These are phyloP conservation scores for Microbotryomycetes sp. DNA, from an alignment of 1,284 basidiomycete species.

Conservation along the genomic window DNA sequence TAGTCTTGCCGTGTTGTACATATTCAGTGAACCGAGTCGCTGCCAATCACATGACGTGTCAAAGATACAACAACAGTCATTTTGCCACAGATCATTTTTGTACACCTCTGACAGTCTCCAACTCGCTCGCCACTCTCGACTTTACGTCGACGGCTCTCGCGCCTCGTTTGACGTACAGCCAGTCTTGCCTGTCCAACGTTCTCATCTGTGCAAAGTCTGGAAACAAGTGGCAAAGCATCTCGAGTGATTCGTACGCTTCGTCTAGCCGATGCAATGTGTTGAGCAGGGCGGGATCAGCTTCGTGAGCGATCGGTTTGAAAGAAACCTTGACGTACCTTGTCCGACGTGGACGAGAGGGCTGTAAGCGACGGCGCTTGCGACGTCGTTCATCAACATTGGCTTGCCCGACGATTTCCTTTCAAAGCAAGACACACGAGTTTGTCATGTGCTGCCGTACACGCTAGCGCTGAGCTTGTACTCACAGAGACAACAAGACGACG, in stretches of 20 bases:
- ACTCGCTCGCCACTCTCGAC: constrained; percentile 7
- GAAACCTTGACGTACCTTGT: constrained; percentile 5
- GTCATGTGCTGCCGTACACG: neutral
- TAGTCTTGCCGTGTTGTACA: neutral
- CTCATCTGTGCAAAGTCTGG: constrained; percentile 24
- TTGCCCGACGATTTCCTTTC: neutral
- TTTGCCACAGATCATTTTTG: too few species aligned
- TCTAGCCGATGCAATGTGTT: constrained; percentile 5
- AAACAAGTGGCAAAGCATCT: constrained; percentile 16
- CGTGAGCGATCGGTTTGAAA: too few species aligned
- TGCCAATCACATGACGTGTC: too few species aligned
- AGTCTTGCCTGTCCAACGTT: constrained; percentile 12
- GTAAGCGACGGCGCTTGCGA: constrained; percentile 20
- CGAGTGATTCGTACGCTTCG: constrained; percentile 22
- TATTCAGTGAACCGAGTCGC: too few species aligned
- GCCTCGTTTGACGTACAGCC: constrained; percentile 13
- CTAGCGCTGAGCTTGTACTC: too few species aligned
- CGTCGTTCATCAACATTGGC: constrained; percentile 18
- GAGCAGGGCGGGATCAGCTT: neutral
- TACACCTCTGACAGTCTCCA: neutral
- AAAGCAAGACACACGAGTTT: neutral
- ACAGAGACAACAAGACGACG: constrained; percentile 20
- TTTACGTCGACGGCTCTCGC: constrained; percentile 19
- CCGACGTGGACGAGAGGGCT: constrained; percentile 21
- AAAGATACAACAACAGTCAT: too few species aligned